A percentile compares a stretch with the other conserved stretches of the same genome.
Conservation (phyloP, 2,329 filamentous ascomycete species). For the Aspergillus glaucus region DNA sequence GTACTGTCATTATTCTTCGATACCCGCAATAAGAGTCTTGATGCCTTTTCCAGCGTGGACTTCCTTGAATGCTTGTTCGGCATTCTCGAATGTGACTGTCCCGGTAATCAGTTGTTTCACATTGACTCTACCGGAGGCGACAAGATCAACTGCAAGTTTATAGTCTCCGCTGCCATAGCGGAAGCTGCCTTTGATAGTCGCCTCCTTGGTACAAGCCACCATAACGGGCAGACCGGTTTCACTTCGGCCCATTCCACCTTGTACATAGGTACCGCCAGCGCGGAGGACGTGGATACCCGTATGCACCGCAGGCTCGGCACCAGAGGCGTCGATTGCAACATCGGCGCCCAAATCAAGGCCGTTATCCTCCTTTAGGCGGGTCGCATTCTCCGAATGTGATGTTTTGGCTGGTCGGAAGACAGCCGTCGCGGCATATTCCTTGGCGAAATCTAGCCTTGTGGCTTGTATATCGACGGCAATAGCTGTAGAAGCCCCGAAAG, state of each 20-base stretch:
- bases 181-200: constrained; percentile 81
- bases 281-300: constrained; percentile 64
- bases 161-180: constrained; percentile 87
- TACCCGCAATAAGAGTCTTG: constrained; percentile 42
- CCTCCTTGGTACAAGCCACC: constrained; percentile 81
- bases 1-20: constrained; percentile 15
- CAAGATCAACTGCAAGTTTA: constrained; percentile 70
- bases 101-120: constrained; percentile 74
- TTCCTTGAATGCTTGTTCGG: constrained; percentile 79
- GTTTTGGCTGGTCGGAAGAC: constrained; percentile 57
- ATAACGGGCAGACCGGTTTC: constrained; percentile 91
- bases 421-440: constrained; percentile 54
- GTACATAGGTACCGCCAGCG: constrained; percentile 69
- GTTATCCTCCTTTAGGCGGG: constrained; percentile 57
- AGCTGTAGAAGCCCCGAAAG: constrained; percentile 78
- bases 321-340: constrained; percentile 72
- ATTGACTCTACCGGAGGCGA: constrained; percentile 63
- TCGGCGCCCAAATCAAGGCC: constrained; percentile 64
- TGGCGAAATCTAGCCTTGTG: constrained; percentile 71
- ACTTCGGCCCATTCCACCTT: constrained; percentile 82
- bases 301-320: constrained; percentile 73
- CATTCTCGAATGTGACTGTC: constrained; percentile 71
- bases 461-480: constrained; percentile 85
- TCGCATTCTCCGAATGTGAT: constrained; percentile 65
- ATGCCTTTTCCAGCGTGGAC: constrained; percentile 71